These are phyloP conservation scores for Chamaecyparis obtusa DNA, from an alignment of 75 land plant genomes.

Conservation along the genomic window DNA sequence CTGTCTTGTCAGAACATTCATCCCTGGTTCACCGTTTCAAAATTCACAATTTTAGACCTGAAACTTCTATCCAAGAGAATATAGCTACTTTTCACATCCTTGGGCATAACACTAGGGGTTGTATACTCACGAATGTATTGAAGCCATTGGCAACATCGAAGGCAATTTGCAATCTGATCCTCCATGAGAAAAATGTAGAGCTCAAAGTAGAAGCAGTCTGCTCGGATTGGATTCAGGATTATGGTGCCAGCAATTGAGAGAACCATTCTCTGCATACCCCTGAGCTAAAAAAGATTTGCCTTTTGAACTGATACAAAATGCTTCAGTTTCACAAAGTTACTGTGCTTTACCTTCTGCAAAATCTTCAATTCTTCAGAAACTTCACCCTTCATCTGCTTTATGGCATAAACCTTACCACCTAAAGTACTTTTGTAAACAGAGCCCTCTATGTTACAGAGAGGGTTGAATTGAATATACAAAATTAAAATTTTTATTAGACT, in stretches of 20 bases:
- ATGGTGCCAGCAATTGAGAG: conserved; percentile 67
- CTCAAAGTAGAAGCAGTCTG: too few relatives aligned
- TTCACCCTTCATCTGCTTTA: conserved; percentile 19
- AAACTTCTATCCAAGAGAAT: conserved; percentile 37
- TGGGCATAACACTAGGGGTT: too few relatives aligned
- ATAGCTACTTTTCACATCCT: too few relatives aligned
- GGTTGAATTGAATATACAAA: not conserved
- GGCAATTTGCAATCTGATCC: too few relatives aligned
- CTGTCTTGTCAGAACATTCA: too few relatives aligned
- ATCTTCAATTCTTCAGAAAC: conserved; percentile 87
- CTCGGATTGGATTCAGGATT: conserved; percentile 4
- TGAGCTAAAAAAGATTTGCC: conserved; percentile 70
- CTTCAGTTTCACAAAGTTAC: conserved; percentile 62
- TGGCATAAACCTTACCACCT: conserved; percentile 36
- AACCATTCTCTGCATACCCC: conserved; percentile 87
- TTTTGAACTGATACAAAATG: not conserved
- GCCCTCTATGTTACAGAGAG: conserved; percentile 51
- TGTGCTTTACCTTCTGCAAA: conserved; percentile 70
- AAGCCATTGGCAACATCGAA: too few relatives aligned
- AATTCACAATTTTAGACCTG: conserved; percentile 34
- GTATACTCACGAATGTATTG: too few relatives aligned
- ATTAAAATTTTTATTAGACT: too few relatives aligned
- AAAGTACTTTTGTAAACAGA: conserved; percentile 71
- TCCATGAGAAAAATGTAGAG: too few relatives aligned
- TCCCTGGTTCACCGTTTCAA: too few relatives aligned